Evolutionary conservation across 768 basidiomycete genomes (phyloP), one percentile per base, ranked within the genome.

Genomic region (Suillus cothurnatus): DNA sequence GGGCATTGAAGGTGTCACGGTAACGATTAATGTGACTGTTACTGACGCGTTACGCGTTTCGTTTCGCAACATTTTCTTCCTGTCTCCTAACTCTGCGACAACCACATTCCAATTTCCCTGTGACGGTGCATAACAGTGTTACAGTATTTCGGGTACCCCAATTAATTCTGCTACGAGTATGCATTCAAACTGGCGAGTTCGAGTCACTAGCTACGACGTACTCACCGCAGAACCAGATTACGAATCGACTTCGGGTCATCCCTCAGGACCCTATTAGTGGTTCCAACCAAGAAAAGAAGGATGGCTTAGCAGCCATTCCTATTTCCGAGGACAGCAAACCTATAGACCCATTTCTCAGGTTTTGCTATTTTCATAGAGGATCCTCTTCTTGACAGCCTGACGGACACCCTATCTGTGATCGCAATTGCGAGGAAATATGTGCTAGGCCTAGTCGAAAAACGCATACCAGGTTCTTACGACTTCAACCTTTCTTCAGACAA

Each of bases 291-390:
- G 71, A 69, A 15, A 43, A 32, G 14, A 69, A 57, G 41, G 69
- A 74, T 26, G 66, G 63, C 19, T 66, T 73, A n/a, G 43, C 61
- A 49, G 69, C 76, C 49, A 63, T 76, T 23, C 47, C 62, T 8
- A 32, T 75, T 17, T 23, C 66, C 11, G 72, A 75, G 63, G 49
- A 63, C 23, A 62, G 64, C 53, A 76, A 68, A 39, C 72, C 64
- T 23, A 67, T 76, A 6, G 68, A 75, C 52, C 7, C 63, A 31
- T 64, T 76, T 39, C 66, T 75, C 36, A 69, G 72, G 23, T 74
- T 76, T n/a, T 75, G 72, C 32, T 77, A 72, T 50, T 70, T n/a
- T 71, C 2, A 68, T 63, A 1, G 70, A 71, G 1, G 69, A 68
- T 32, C 72, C 75, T 1, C 49, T 41, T 43, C n/a, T 72, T 1